These are phyloP conservation scores for Pichia exigua DNA, from an alignment of 805 yeast species.

Conservation along the genomic window DNA sequence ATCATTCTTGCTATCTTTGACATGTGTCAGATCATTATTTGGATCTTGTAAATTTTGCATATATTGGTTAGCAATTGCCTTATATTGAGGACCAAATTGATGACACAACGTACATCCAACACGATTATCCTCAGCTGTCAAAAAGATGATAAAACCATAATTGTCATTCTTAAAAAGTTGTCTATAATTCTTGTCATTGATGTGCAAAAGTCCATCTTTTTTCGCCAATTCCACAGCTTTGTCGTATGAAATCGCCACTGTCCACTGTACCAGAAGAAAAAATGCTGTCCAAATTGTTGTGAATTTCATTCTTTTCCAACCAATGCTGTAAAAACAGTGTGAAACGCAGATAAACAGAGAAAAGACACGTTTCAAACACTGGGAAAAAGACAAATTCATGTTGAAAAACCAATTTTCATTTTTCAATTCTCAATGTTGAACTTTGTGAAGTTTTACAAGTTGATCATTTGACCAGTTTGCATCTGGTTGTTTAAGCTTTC, in stretches of 20 bases:
- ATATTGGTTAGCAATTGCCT: constrained; percentile 55
- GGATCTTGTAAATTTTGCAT: constrained; percentile 24
- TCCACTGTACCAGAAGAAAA: constrained; percentile 7
- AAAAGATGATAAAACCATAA: constrained; percentile 52
- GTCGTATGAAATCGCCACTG: constrained; percentile 15
- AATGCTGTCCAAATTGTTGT: neutral
- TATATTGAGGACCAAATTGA: constrained; percentile 59
- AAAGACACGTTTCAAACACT: neutral
- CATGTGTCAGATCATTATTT: constrained; percentile 42
- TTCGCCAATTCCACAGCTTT: constrained; percentile 11
- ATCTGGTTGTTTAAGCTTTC: neutral
- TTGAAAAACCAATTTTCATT: neutral
- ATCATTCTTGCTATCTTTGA: constrained; percentile 35
- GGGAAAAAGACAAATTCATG: neutral
- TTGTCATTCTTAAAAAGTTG: constrained; percentile 54
- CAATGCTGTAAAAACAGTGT: neutral
- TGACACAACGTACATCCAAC: constrained; percentile 73
- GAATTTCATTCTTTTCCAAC: neutral
- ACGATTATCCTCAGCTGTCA: constrained; percentile 68
- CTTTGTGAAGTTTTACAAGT: neutral
- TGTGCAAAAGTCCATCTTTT: constrained; percentile 11
- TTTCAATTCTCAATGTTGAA: neutral
- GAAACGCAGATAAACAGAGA: neutral
- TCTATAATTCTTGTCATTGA: constrained; percentile 57
- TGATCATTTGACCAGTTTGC: neutral